These are phyloP conservation scores for Neofusicoccum laricinum DNA, from an alignment of 2,329 filamentous ascomycete species.

Conservation along the genomic window DNA sequence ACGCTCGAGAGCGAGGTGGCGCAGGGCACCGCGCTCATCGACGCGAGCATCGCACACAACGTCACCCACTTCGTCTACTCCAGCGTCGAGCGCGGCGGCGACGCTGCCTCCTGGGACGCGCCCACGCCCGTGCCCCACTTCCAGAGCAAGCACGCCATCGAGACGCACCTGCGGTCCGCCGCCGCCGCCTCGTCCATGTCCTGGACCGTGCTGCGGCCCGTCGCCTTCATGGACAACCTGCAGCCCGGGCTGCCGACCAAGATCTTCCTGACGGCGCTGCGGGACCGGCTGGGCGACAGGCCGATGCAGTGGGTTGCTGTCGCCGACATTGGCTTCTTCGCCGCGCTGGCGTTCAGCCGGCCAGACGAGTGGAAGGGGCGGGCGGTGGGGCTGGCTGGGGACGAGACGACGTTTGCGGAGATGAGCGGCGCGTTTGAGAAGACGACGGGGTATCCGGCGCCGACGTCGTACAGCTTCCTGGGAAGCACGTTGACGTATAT, in stretches of 20 bases:
- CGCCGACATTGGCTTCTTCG: slow-evolving; percentile 53
- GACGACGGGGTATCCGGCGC: slow-evolving; percentile 44
- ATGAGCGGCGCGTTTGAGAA: slow-evolving; percentile 46
- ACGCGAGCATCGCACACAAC: slow-evolving; percentile 53
- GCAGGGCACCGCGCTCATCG: slow-evolving; percentile 59
- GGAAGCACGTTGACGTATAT: slow-evolving; percentile 39
- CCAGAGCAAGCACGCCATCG: slow-evolving; percentile 59
- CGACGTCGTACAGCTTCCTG: slow-evolving; percentile 42
- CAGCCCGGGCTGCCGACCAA: slow-evolving; percentile 46
- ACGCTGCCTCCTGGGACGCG: slow-evolving; percentile 49
- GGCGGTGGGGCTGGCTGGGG: slow-evolving; percentile 51
- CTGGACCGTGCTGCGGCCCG: slow-evolving; percentile 62
- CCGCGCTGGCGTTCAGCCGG: slow-evolving; percentile 47
- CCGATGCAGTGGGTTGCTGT: slow-evolving; percentile 39
- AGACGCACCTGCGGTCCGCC: slow-evolving; percentile 56
- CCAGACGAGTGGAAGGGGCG: slow-evolving; percentile 41
- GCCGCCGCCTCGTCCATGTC: slow-evolving; percentile 44
- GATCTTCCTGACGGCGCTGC: slow-evolving; percentile 47
- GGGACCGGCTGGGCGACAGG: slow-evolving; percentile 41
- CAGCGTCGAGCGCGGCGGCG: slow-evolving; percentile 62
- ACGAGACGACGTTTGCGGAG: slow-evolving; percentile 49
- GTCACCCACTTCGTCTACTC: slow-evolving; percentile 64
- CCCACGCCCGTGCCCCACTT: slow-evolving; percentile 57
- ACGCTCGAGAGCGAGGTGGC: slow-evolving; percentile 46
- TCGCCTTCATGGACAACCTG: slow-evolving; percentile 63